A percentile compares a stretch with the other conserved stretches of the same genome.
phyloP scores from a whole-genome alignment of 305 asterid species.

The Fraxinus albicans region DNA sequence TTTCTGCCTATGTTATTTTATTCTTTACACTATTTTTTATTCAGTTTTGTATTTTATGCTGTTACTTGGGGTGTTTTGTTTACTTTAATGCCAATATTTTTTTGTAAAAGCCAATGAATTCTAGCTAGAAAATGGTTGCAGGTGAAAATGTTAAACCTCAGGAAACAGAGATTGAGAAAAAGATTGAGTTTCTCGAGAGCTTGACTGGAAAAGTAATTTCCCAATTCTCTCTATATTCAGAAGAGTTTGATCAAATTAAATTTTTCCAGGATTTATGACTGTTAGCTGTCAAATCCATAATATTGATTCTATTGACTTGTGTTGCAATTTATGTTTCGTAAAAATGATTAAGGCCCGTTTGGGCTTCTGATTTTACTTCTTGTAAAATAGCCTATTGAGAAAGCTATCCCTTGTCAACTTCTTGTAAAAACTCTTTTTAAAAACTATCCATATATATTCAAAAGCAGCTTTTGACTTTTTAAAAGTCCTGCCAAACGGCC shows the following conservation, averaged over 20 bases:
- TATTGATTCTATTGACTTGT: background rate
- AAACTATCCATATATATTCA: background rate
- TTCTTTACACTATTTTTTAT: background rate
- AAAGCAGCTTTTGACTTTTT: background rate
- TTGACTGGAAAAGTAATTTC: constrained; percentile 78
- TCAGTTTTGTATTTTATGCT: constrained; percentile 1
- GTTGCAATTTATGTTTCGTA: background rate
- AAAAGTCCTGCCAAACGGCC: background rate
- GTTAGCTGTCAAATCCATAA: background rate
- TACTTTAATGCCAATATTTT: background rate
- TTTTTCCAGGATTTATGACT: background rate
- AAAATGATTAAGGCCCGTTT: background rate
- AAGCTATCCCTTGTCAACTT: background rate
- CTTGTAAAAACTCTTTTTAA: too few species aligned
- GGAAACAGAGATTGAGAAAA: constrained; percentile 67
- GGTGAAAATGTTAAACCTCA: constrained; percentile 66
- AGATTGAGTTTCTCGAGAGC: constrained; percentile 85
- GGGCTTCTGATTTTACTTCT: background rate
- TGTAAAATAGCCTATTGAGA: background rate
- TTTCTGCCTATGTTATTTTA: background rate
- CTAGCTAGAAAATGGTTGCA: constrained; percentile 46
- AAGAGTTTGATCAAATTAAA: background rate
- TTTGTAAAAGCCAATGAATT: constrained; percentile 33
- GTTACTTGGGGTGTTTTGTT: background rate
- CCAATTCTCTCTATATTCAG: constrained; percentile 5